Percentiles rank a stretch among this genome's conserved stretches.
Conservation (phyloP, 441 rosid genomes). For the Mallotus japonicus region DNA sequence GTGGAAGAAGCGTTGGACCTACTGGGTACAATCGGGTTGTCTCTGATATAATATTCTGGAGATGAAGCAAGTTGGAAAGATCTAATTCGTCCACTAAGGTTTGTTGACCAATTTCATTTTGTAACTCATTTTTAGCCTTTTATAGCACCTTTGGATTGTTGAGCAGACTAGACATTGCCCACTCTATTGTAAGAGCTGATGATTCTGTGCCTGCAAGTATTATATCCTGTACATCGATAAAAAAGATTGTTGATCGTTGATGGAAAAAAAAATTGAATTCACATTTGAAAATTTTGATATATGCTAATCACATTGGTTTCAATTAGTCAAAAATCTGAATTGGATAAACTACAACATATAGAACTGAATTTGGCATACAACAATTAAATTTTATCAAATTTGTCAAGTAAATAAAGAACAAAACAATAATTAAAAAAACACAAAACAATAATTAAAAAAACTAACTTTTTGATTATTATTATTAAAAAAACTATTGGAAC, state of each 20-base stretch:
- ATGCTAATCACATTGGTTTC: too few relatives aligned
- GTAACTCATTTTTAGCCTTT: constrained; percentile 35
- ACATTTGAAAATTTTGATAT: too few relatives aligned
- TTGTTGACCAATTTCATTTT: constrained; percentile 26
- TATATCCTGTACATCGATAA: constrained; percentile 21
- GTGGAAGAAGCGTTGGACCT: constrained; percentile 46
- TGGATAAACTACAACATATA: too few relatives aligned
- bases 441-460: too few relatives aligned
- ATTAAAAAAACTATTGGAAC: too few relatives aligned
- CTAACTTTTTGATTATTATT: too few relatives aligned
- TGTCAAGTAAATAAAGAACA: too few relatives aligned
- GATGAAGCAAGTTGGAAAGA: constrained; percentile 40
- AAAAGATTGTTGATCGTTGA: neutral
- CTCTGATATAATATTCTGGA: constrained; percentile 42
- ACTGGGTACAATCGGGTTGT: constrained; percentile 44
- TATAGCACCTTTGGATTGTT: constrained; percentile 32
- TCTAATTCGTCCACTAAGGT: constrained; percentile 44
- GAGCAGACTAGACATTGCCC: constrained; percentile 38
- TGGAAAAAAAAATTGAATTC: too few relatives aligned
- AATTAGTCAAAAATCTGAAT: too few relatives aligned
- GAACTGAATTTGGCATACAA: too few relatives aligned
- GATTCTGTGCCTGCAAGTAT: constrained; percentile 32
- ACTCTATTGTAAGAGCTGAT: constrained; percentile 35
- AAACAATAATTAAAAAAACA: too few relatives aligned
- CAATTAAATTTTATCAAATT: too few relatives aligned